Conservation (phyloP, 1,284 basidiomycete species). For the Sporisorium sorghi region DNA sequence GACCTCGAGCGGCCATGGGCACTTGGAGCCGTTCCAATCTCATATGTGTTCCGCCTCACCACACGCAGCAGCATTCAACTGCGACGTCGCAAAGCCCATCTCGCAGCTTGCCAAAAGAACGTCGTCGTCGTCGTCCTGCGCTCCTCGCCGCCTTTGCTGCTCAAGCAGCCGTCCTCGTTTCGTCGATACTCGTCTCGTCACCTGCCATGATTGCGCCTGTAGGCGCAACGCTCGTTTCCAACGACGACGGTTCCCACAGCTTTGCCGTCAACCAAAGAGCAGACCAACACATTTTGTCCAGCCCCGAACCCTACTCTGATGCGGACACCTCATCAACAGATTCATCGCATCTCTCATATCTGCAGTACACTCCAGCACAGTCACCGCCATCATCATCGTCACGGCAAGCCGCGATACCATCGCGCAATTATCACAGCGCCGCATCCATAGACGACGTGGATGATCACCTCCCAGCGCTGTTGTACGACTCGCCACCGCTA, state of each 20-base stretch:
- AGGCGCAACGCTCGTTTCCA: conserved; percentile 9
- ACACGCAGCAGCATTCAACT: neutral
- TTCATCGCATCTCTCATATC: neutral
- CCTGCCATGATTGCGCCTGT: conserved; percentile 42
- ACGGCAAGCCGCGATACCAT: conserved; percentile 5
- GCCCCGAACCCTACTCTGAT: neutral
- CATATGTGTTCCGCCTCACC: neutral
- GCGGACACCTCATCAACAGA: neutral
- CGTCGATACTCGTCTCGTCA: conserved; percentile 45
- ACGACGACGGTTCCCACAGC: neutral
- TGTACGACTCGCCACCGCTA: neutral
- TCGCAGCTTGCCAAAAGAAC: neutral
- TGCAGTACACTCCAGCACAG: conserved; percentile 4
- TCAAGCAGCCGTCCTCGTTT: conserved; percentile 43
- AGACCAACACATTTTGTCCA: conserved; percentile 1
- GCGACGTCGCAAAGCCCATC: neutral
- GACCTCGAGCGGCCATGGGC: conserved; percentile 11
- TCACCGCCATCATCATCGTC: conserved; percentile 10
- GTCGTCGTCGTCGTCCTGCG: conserved; percentile 12
- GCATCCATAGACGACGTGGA: conserved; percentile 24
- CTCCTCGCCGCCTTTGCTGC: conserved; percentile 22
- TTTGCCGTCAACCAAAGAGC: conserved; percentile 3
- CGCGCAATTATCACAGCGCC: neutral
- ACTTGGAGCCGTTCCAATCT: neutral
- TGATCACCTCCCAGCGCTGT: conserved; percentile 17